These are phyloP conservation scores for Ogataea parapolymorpha DNA, from an alignment of 805 yeast genomes.

Conservation along the genomic window DNA sequence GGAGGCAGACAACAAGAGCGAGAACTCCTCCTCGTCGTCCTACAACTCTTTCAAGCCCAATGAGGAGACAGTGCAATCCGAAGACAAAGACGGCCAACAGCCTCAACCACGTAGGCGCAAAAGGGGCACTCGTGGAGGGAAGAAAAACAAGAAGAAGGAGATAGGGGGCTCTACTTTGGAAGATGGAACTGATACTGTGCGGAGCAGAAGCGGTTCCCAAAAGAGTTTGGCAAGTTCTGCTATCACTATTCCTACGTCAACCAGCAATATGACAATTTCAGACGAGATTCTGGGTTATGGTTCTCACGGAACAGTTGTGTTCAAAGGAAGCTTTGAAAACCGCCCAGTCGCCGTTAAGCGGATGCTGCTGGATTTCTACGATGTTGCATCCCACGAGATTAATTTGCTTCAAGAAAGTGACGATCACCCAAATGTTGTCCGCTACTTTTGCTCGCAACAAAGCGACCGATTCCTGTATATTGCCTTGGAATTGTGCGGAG, in stretches of 20 bases:
- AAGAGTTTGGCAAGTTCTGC: not conserved
- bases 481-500: slow-evolving; percentile 87
- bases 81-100: slow-evolving; percentile 19
- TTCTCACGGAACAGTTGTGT: slow-evolving; percentile 94
- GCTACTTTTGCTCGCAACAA: slow-evolving; percentile 92
- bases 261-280: slow-evolving; percentile 54
- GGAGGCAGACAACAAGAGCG: slow-evolving; percentile 9
- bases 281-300: slow-evolving; percentile 89
- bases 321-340: slow-evolving; percentile 82
- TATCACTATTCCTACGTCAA: slow-evolving; percentile 10
- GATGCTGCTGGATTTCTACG: slow-evolving; percentile 89
- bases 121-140: slow-evolving; percentile 85
- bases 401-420: slow-evolving; percentile 87
- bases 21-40: slow-evolving; percentile 15
- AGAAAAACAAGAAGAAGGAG: slow-evolving; percentile 45
- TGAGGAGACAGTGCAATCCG: slow-evolving; percentile 4
- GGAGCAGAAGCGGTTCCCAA: slow-evolving; percentile 1
- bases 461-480: slow-evolving; percentile 85
- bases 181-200: slow-evolving; percentile 6
- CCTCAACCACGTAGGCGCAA: slow-evolving; percentile 56
- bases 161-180: slow-evolving; percentile 3
- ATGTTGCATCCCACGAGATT: slow-evolving; percentile 91
- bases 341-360: slow-evolving; percentile 96
- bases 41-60: slow-evolving; percentile 10
- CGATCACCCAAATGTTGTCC: slow-evolving; percentile 90